Evolutionary conservation across 176 grass and related monocot genomes (phyloP), one percentile per base, ranked within the genome.

Genomic region (Oropetium thomaeum): DNA sequence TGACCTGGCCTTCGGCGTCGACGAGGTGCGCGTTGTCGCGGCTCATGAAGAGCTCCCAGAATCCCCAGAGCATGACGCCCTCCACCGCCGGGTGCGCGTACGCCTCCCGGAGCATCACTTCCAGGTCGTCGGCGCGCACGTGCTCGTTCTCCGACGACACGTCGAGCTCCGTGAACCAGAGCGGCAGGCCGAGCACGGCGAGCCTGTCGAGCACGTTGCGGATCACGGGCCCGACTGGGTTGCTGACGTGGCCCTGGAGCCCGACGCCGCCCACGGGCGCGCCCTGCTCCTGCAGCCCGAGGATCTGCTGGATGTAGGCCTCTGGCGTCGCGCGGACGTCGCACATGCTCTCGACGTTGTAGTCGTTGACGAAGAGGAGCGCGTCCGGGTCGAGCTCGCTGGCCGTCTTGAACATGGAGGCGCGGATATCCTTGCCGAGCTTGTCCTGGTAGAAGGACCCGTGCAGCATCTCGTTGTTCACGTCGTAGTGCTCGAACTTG

Each of bases 121-220:
- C 96, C 66, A 98, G 85, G 84, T 98, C 96, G 19, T 98, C 96
- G 25, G 91, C 96, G 35, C 91, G 81, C 3, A 98, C 52, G 74
- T 86, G 76, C 69, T 98, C 96, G 26, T 98, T 94, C 1, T 62
- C 79, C 2, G 87, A 91, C 27, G 86, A 86, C 26, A 98, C 96
- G 34, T 98, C 96, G 22, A 98, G n/a, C 79, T 98, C 91, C 5
- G 91, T 98, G 86, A 95, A 98, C 96, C 91, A 98, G 44, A 95
- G 20, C 4, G 91, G 96, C n/a, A 98, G 28, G 4, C 96, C 91
- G 0, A 98, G 62, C 14, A 90, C 78, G 40, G 63, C 77, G 60
- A 98, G 74, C 28, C 74, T 69, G 63, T 98, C 89, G 7, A 98
- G 61, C 23, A 88, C 72, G 1, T 64, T 19, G 3, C 78, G 79